phyloP scores from a whole-genome alignment of 257 asterid genomes.

The Ophiorrhiza pumila region DNA sequence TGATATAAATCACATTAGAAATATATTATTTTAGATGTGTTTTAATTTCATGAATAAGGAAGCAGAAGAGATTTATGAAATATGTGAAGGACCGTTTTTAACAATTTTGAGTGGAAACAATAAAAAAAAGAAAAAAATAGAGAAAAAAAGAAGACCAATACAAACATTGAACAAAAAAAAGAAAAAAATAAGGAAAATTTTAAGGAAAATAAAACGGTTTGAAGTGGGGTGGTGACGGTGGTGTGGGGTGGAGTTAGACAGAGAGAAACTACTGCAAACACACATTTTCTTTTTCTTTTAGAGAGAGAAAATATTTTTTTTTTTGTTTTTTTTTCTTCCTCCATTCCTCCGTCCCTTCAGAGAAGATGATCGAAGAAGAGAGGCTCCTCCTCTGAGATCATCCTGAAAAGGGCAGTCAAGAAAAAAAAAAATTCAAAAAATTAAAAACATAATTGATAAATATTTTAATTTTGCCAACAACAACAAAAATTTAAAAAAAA shows the following conservation, averaged over 20 bases:
- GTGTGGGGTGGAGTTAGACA: background rate
- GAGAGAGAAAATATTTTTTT: conserved; percentile 39
- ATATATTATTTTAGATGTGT: too few species aligned
- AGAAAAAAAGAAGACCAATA: too few species aligned
- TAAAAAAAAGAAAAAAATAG: background rate
- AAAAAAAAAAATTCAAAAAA: conserved; percentile 26
- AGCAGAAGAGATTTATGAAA: too few species aligned
- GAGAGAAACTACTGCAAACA: conserved; percentile 9
- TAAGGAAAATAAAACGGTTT: conserved; percentile 5
- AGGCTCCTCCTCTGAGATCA: conserved; percentile 81
- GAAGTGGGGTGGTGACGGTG: conserved; percentile 12
- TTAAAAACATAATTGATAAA: background rate
- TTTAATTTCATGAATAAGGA: too few species aligned
- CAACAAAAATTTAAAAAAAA: too few species aligned
- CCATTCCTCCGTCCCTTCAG: conserved; percentile 55
- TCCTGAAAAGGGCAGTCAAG: conserved; percentile 69
- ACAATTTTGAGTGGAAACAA: background rate
- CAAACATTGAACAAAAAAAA: background rate
- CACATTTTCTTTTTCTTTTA: conserved; percentile 13
- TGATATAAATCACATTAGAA: too few species aligned
- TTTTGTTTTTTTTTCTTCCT: conserved; percentile 23
- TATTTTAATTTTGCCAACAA: background rate
- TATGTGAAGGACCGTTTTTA: too few species aligned
- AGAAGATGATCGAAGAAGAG: conserved; percentile 84
- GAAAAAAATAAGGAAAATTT: background rate